A percentile compares a stretch with the other conserved stretches of the same genome.
phyloP scores from a whole-genome alignment of 139 green algal species.

The Closterium sp. region DNA sequence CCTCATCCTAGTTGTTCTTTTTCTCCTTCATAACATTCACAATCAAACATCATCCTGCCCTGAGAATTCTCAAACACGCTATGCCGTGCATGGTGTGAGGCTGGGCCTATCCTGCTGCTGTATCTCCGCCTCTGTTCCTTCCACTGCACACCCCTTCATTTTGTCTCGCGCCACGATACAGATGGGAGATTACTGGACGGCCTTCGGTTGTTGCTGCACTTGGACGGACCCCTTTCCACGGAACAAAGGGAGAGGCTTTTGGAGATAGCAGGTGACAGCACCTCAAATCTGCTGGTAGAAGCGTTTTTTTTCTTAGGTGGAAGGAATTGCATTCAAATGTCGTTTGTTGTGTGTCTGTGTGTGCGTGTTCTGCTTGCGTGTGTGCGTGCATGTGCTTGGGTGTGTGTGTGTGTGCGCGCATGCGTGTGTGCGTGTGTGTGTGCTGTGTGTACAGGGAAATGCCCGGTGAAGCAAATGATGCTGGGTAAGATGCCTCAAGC shows the following conservation, averaged over 20 bases:
- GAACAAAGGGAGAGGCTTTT: not conserved
- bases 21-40: too few species aligned
- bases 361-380: too few species aligned
- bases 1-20: too few species aligned
- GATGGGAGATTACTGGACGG: not conserved
- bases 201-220: not conserved
- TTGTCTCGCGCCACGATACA: not conserved
- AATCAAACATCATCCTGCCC: too few species aligned
- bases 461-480: constrained; percentile 39
- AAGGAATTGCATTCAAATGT: not conserved
- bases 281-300: not conserved
- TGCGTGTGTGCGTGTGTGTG: too few species aligned
- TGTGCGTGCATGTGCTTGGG: too few species aligned
- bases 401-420: too few species aligned
- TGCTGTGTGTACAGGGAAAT: not conserved
- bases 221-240: not conserved
- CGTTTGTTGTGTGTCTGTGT: not conserved
- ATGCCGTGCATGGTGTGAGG: too few species aligned
- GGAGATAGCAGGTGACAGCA: not conserved
- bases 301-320: not conserved
- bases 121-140: too few species aligned
- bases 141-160: not conserved
- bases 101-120: too few species aligned
- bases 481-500: constrained; percentile 29
- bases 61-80: too few species aligned